phyloP scores from a whole-genome alignment of 1,284 basidiomycete genomes.

The Papiliotrema nemorosa region DNA sequence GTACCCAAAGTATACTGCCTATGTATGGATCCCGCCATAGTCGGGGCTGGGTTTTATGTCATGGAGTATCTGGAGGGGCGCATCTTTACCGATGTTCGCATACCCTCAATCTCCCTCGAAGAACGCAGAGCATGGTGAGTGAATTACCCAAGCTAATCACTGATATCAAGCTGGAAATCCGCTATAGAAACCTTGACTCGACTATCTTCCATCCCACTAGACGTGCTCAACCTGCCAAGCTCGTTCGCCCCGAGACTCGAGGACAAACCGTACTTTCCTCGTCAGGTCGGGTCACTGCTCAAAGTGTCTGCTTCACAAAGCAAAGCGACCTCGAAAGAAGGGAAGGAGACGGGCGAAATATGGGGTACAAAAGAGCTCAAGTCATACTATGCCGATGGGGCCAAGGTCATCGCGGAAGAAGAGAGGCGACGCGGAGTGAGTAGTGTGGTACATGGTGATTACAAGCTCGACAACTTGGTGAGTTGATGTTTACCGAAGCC shows the following conservation, averaged over 20 bases:
- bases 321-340: constrained; percentile 57
- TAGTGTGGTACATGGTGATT: constrained; percentile 80
- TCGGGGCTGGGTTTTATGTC: constrained; percentile 90
- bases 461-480: constrained; percentile 86
- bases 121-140: constrained; percentile 69
- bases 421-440: constrained; percentile 62
- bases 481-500: no score
- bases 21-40: constrained; percentile 70
- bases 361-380: constrained; percentile 67
- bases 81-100: constrained; percentile 80
- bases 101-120: constrained; percentile 62
- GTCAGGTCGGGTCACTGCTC: constrained; percentile 82
- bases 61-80: constrained; percentile 93
- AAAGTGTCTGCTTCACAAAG: constrained; percentile 72
- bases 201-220: constrained; percentile 68
- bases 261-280: constrained; percentile 71
- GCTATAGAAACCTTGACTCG: constrained; percentile 69
- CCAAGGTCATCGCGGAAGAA: constrained; percentile 67
- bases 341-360: constrained; percentile 39
- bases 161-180: constrained; percentile 76
- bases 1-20: constrained; percentile 80
- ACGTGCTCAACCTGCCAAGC: constrained; percentile 62
- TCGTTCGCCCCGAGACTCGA: constrained; percentile 67
- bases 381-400: constrained; percentile 62
- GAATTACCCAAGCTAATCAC: neutral